Evolutionary conservation across 257 asterid genomes (phyloP), one percentile per base, ranked within the genome.

Genomic region (Capsicum baccatum): DNA sequence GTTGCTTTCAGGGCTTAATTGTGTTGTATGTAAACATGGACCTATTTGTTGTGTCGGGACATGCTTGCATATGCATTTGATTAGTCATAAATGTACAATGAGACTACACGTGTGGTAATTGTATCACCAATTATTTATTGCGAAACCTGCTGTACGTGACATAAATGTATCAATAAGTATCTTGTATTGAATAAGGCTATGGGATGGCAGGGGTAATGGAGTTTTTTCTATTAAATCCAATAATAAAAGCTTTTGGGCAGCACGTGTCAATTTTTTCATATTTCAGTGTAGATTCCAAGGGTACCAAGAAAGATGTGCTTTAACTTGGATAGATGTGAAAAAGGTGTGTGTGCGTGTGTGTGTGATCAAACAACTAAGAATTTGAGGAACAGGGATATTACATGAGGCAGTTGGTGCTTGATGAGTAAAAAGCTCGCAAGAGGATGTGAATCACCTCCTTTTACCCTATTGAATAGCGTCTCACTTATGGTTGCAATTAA

Each of bases 1-100:
- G 80, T 12, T 74, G 39, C 60, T 48, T 74, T 74, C 80, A 19
- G 44, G 60, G 60, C n/a, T 19, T 74, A 48, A 19, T 44, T 44
- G 79, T 50, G 80, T 50, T 50, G 42, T 50, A 74, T 50, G 62
- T 48, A 74, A 74, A 74, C 19, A 74, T 13, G 44, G 14, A 21
- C 14, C 62, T 13, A 13, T 50, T 50, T 6, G 14, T 74, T 74
- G 62, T 74, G 62, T 74, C 6, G 37, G 60, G 42, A 19, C 44
- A 19, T 50, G 81, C 44, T 74, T 74, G 81, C 21, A 74, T 50
- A 50, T 74, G 47, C 62, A 74, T 74, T 50, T 50, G 81, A 74
- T n/a, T 21, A 74, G 81, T 13, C 16, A 50, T 74, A 74, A 50
- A 13, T 74, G 81, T 74, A 74, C 62, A 74, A 74, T 1, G 47